Evolutionary conservation across 2,329 filamentous ascomycete genomes (phyloP).

Genomic region (Beauveria australis): DNA sequence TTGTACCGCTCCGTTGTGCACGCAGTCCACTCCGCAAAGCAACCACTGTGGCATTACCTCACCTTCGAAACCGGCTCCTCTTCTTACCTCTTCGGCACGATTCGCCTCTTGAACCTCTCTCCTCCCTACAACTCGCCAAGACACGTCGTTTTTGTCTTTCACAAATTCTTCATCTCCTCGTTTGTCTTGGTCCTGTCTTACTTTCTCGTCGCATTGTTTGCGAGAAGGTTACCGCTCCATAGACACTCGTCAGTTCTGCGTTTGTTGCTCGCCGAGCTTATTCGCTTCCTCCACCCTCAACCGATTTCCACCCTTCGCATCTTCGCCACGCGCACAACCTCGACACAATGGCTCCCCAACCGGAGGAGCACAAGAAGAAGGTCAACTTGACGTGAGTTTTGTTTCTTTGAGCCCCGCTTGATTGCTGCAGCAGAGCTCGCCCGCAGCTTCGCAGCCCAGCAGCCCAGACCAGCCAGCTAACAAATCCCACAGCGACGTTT

Average conservation of each 20-base stretch:
- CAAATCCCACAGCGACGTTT: constrained; percentile 61
- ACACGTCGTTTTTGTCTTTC: neutral
- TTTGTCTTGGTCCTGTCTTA: neutral
- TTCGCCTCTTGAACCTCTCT: constrained; percentile 12
- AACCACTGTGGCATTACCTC: constrained; percentile 13
- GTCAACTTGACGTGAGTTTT: constrained; percentile 67
- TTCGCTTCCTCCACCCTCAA: constrained; percentile 17
- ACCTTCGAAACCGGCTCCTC: constrained; percentile 9
- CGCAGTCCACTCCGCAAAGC: neutral
- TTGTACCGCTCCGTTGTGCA: constrained; percentile 2
- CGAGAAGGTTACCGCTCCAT: neutral
- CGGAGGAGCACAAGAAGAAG: constrained; percentile 68
- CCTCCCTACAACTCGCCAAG: neutral
- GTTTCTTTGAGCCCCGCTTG: neutral
- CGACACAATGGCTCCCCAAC: constrained; percentile 62
- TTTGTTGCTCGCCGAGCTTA: constrained; percentile 5
- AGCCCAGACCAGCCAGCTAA: constrained; percentile 25
- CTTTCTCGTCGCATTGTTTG: neutral
- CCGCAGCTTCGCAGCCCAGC: neutral
- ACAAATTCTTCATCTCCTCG: neutral
- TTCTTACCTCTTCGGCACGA: constrained; percentile 6
- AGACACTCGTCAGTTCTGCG: constrained; percentile 1
- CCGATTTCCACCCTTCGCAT: constrained; percentile 18
- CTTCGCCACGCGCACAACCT: constrained; percentile 13
- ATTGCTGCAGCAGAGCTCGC: neutral